phyloP scores from a whole-genome alignment of 768 basidiomycete species.

The Porphyrellus cyaneotinctus region DNA sequence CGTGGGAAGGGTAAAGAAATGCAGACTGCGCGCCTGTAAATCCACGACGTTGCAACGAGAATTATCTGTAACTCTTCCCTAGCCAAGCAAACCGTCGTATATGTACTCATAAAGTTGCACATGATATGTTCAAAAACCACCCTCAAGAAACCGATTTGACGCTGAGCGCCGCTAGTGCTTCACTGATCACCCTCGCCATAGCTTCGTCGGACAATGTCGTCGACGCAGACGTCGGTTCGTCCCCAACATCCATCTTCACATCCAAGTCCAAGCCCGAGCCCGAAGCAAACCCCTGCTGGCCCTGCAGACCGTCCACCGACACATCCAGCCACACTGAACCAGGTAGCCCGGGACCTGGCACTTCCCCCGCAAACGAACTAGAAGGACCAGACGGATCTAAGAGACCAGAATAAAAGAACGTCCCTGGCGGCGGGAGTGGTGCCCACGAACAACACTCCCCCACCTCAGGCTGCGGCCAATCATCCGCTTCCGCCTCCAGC shows the following conservation, averaged over 20 bases:
- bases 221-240: not conserved
- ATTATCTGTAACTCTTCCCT: too few species aligned
- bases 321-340: not conserved
- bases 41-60: too few species aligned
- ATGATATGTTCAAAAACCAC: not conserved
- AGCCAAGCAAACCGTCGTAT: too few species aligned
- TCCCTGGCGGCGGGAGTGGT: constrained; percentile 5
- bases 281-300: not conserved
- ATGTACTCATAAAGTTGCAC: too few species aligned
- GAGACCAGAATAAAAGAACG: not conserved
- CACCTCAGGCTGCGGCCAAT: constrained; percentile 33
- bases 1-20: too few species aligned
- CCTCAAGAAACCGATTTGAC: not conserved
- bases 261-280: not conserved
- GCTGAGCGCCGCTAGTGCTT: constrained; percentile 19
- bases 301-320: not conserved
- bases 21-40: too few species aligned
- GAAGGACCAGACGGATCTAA: not conserved
- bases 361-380: not conserved
- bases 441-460: constrained; percentile 30
- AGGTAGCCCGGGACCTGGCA: not conserved
- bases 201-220: constrained; percentile 20
- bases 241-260: not conserved
- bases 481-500: constrained; percentile 5
- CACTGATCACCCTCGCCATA: constrained; percentile 20